These are phyloP conservation scores for Solanum chiquidenum DNA, from an alignment of 257 asterid species.

Conservation along the genomic window DNA sequence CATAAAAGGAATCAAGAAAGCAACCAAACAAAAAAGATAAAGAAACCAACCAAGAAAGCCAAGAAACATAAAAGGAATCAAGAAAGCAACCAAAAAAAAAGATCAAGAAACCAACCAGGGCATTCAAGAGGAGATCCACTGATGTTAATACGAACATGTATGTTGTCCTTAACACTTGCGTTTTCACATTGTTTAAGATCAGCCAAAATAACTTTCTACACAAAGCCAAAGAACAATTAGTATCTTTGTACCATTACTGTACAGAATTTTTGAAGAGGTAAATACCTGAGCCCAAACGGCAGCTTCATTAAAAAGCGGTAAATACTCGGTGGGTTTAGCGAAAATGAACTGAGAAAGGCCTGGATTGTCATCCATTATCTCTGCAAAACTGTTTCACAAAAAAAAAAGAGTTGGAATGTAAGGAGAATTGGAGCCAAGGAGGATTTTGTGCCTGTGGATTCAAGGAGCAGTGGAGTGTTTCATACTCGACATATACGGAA, in stretches of 20 bases:
- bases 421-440: neutral
- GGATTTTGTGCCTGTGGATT: neutral
- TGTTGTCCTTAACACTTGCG: conserved; percentile 60
- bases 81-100: too few species aligned
- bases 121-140: conserved; percentile 94
- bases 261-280: neutral
- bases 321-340: conserved; percentile 59
- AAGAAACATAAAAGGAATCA: neutral
- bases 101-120: conserved; percentile 47
- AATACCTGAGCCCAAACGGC: conserved; percentile 87
- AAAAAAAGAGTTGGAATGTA: neutral
- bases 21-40: neutral
- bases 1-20: neutral
- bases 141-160: conserved; percentile 69
- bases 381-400: conserved; percentile 51
- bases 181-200: conserved; percentile 41
- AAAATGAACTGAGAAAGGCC: conserved; percentile 58
- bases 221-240: conserved; percentile 3
- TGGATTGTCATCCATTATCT: conserved; percentile 72
- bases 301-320: conserved; percentile 60
- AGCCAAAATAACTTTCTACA: conserved; percentile 57
- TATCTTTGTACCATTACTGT: neutral
- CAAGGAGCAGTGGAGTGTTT: neutral
- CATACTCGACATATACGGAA: conserved; percentile 72
- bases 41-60: neutral